These are phyloP conservation scores for Gloeostereum incarnatum DNA, from an alignment of 768 basidiomycete species.

Conservation along the genomic window DNA sequence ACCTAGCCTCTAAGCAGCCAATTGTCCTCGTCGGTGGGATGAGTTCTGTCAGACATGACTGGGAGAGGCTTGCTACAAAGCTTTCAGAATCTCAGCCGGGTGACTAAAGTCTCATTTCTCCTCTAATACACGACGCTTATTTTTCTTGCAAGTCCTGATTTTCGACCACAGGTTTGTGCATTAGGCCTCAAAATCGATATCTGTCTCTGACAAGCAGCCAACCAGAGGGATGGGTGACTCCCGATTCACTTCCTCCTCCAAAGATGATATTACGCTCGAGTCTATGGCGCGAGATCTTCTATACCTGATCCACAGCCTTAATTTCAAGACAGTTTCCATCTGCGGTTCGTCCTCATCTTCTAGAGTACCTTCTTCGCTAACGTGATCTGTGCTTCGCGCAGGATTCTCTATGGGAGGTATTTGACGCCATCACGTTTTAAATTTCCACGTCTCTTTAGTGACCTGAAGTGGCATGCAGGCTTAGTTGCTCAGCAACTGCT, in stretches of 20 bases:
- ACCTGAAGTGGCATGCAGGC: conserved; percentile 16
- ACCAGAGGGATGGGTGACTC: conserved; percentile 39
- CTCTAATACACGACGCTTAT: not conserved
- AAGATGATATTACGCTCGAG: conserved; percentile 33
- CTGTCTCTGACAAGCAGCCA: not conserved
- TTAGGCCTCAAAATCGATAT: not conserved
- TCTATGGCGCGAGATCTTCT: conserved; percentile 35
- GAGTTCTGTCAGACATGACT: conserved; percentile 28
- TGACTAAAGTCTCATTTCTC: conserved; percentile 9
- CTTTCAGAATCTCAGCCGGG: conserved; percentile 30
- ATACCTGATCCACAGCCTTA: conserved; percentile 23
- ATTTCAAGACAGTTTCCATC: conserved; percentile 31
- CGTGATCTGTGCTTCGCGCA: no score
- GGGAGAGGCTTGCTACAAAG: conserved; percentile 21
- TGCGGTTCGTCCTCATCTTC: no score
- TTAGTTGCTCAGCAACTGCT: conserved; percentile 33
- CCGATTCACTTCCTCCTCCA: conserved; percentile 13
- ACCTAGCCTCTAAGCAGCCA: conserved; percentile 20
- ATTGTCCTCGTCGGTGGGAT: conserved; percentile 34
- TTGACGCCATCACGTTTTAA: not conserved
- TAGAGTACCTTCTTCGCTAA: no score
- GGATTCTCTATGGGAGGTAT: conserved; percentile 46
- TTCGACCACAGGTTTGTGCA: conserved; percentile 31
- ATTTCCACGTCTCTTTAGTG: not conserved
- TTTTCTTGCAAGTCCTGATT: conserved; percentile 23